Conservation (phyloP, 768 basidiomycete genomes). For the Mycena sanguinolenta region DNA sequence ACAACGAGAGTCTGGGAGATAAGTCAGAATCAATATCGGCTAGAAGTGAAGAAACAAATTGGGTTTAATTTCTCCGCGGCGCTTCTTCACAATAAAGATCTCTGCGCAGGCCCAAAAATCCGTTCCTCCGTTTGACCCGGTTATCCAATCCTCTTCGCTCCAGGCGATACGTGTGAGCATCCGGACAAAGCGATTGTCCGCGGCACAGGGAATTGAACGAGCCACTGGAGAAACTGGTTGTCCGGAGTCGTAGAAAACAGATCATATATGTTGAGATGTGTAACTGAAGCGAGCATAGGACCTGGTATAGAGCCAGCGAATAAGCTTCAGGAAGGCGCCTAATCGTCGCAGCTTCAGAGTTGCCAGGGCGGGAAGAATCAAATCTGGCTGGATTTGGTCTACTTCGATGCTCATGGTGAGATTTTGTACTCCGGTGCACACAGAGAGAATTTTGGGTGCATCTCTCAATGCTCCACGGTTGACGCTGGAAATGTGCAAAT, state of each 20-base stretch:
- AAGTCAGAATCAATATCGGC: too few relatives aligned
- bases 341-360: not conserved
- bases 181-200: not conserved
- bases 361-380: not conserved
- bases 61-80: not conserved
- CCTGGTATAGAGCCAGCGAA: not conserved
- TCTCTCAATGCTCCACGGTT: too few relatives aligned
- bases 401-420: not conserved
- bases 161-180: not conserved
- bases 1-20: too few relatives aligned
- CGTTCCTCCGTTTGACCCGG: not conserved
- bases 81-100: not conserved
- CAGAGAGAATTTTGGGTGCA: not conserved
- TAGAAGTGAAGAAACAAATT: not conserved
- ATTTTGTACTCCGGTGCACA: not conserved
- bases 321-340: not conserved
- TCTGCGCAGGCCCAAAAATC: not conserved
- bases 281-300: not conserved
- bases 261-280: not conserved
- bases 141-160: not conserved
- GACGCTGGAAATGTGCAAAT: not conserved
- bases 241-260: not conserved
- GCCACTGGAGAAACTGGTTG: not conserved
- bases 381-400: too few relatives aligned
- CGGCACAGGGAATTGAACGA: not conserved